Base-by-base conservation (phyloP, 768 basidiomycete species). In the Cytidiella melzeri region DNA sequence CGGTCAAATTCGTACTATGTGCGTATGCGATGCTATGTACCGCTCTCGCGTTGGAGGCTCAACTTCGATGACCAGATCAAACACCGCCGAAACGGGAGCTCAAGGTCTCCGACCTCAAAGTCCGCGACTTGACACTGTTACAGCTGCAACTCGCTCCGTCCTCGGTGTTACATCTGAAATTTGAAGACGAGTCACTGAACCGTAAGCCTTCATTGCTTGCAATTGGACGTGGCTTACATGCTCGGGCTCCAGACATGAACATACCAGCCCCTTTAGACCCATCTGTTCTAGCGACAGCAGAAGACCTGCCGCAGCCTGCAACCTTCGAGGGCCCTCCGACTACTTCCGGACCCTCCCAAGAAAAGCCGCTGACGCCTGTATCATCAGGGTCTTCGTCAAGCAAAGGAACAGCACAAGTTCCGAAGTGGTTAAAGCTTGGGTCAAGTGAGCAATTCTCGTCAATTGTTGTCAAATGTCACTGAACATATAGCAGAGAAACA, bases 1-100 rank as follows among this genome's bases (percentile, higher is more conserved):
- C 82, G 3, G 79, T 80, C 66, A 90, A 91, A 58, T 95, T 92
- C 59, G 73, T 92, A 34, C 73, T 95, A 34, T 94, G 92, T 93
- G 57, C 45, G 82, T 75, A 13, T 45, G 26, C 46, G 24, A 10
- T 19, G 48, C 92, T 90, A 87, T 65, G 87, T 92, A 68, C 70
- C 74, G 2, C 90, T 90, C 2, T 92, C 92, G 1, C 83, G 81
- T 57, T 80, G 84, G 23, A 92, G 94, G 47, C 72, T 90, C 57
- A 88, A 83, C n/a, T n/a, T n/a, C n/a, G n/a, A n/a, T n/a, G n/a
- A 10, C 19, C 48, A 92, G 90, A 87, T 65, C 88, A 92, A 68
- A 70, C 74, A 2, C 90, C 89, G 2, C 92, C 92, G 1, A 84
- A 81, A 58, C 80, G 84, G 23, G 92, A 95, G 47, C 72, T 90